Evolutionary conservation across 768 basidiomycete genomes (phyloP), one percentile per base, ranked within the genome.

Genomic region (Naganishia randhawae): DNA sequence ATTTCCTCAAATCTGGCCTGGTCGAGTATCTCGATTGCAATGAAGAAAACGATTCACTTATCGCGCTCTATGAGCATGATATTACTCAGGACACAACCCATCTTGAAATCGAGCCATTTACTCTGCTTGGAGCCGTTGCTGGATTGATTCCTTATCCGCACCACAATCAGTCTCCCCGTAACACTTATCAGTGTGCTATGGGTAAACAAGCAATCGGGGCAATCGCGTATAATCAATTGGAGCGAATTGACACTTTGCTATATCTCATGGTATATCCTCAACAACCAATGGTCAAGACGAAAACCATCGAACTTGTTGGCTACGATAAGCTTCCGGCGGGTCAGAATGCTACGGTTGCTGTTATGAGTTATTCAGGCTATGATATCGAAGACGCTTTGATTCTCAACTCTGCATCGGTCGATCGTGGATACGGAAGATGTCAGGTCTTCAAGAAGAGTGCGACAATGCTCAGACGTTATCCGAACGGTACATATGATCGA

Each of bases 171-270:
- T 98, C 96, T 5, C 96, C 96, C 2, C 89, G 96, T 65, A 99
- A 99, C 76, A 99, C 96, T 11, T 99, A 99, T 78, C 95, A 99
- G 82, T 99, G 95, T 76, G 95, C 95, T 65, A 99, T 99, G 95
- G 95, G 96, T 65, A 99, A 99, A 83, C 96, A 99, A 83, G 95
- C 96, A 1, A 99, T 99, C 71, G 96, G 96, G 25, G 94, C 94
- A 14, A 99, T 99, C 70, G 95, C 88, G 0, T 96, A 94, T 81
- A 99, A 98, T 79, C 96, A 99, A 80, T 86, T 97, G 72, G 92
- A 92, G 76, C 86, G 96, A 51, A 98, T 99, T 77, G 96, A 99
- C 79, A 99, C 96, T 0, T 85, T 99, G 42, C 84, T 99, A n/a
- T 99, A 99, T 81, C 85, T 99, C 61, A 89, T 91, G 39, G 93